phyloP scores from a whole-genome alignment of 2,329 filamentous ascomycete species.

The Thelonectria discophora region DNA sequence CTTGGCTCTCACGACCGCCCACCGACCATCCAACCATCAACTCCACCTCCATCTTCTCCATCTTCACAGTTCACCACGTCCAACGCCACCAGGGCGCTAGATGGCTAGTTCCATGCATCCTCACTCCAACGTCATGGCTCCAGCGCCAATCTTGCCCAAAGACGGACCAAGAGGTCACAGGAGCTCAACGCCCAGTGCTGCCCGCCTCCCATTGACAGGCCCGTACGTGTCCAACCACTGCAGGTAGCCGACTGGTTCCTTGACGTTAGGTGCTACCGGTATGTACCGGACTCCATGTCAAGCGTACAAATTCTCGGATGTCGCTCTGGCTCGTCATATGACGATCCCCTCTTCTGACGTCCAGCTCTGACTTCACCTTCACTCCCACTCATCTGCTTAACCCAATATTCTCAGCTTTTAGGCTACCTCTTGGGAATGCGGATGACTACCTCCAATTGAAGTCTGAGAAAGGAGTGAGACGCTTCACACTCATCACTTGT shows the following conservation, averaged over 20 bases:
- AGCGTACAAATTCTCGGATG: conserved; percentile 11
- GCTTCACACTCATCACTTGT: neutral
- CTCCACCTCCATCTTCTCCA: too few relatives aligned
- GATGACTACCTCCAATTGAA: conserved; percentile 6
- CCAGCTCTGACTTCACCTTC: conserved; percentile 14
- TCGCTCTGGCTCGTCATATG: conserved; percentile 35
- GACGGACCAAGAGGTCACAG: neutral
- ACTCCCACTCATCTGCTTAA: neutral
- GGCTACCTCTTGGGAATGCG: neutral
- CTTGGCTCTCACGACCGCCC: too few relatives aligned
- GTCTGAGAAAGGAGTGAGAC: conserved; percentile 2
- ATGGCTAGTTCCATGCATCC: neutral
- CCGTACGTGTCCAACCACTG: neutral
- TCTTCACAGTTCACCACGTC: neutral
- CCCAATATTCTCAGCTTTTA: conserved; percentile 4
- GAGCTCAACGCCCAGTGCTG: neutral
- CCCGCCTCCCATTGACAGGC: neutral
- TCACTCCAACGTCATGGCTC: neutral
- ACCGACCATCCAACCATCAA: too few relatives aligned
- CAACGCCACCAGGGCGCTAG: neutral
- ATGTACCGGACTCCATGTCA: conserved; percentile 2
- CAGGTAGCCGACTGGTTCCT: neutral
- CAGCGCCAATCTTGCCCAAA: neutral
- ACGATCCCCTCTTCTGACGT: conserved; percentile 37
- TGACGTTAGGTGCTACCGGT: conserved; percentile 6